Base-by-base conservation (phyloP, 2,329 filamentous ascomycete genomes). In the Cytospora mali region DNA sequence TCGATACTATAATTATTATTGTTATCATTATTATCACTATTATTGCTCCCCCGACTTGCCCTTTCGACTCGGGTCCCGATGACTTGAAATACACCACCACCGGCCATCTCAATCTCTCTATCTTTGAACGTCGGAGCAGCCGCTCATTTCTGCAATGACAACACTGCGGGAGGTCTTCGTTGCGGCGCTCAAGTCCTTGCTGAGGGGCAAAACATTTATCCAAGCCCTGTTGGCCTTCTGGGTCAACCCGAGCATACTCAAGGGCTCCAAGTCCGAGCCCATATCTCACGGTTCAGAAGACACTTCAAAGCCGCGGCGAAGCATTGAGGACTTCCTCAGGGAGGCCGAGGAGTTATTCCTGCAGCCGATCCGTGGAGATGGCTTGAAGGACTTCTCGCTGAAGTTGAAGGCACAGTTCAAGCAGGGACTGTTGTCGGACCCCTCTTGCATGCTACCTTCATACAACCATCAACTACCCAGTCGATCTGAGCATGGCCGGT, bases 381-480 rank as follows among this genome's bases (percentile, higher is more conserved):
- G 75, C 67, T 75, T 86, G 27, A 70, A 75, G 55, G 68, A 72
- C 29, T 77, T 88, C 62, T 81, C 83, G 3, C 69, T 72, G 55
- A 76, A 76, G 33, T 73, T 89, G 62, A 84, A 82, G 73, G 72
- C 74, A 39, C 83, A 89, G 71, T 85, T 86, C 68, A 71, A 80
- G 50, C 77, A 84, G 51, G 79, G 80, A 42, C 73, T 88, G 61
- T 73, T 80, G 66, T 77, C 75, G 33, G 81, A 85, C 69, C 74
- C 79, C 65, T 78, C 81, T 64, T 87, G 81, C 71, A 89, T 88
- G 86, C 78, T 89, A 23, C 86, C 86, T 2, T 88, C 86, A 14
- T 89, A 87, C 75, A 88, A 83, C 75, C 82, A 87, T 68, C 81
- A 84, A 67, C 77, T 90, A 6, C 87, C 87, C 1, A 80, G 75